These are phyloP conservation scores for Candida easanensis DNA, from an alignment of 805 yeast genomes.

Conservation along the genomic window DNA sequence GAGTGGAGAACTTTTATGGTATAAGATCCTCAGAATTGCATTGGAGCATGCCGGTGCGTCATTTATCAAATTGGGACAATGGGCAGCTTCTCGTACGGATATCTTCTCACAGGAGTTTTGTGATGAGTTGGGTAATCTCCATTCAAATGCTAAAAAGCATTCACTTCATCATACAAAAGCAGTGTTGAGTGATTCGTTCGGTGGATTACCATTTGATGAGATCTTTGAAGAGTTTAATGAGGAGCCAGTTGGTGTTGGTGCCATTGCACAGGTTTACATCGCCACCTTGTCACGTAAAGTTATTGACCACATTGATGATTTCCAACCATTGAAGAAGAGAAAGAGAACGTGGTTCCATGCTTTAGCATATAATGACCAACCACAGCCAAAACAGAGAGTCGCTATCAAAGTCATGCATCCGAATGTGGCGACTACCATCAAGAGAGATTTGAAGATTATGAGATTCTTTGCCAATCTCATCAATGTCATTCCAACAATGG, in stretches of 20 bases:
- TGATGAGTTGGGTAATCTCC: slow-evolving; percentile 69
- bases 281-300: slow-evolving; percentile 58
- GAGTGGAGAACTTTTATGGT: slow-evolving; percentile 73
- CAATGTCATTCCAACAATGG: slow-evolving; percentile 86
- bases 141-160: slow-evolving; percentile 81
- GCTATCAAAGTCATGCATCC: slow-evolving; percentile 96
- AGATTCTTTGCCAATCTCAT: slow-evolving; percentile 68
- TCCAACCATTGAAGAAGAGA: slow-evolving; percentile 21
- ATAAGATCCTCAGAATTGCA: slow-evolving; percentile 53
- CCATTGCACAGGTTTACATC: slow-evolving; percentile 92
- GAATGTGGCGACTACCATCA: slow-evolving; percentile 63
- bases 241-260: slow-evolving; percentile 92
- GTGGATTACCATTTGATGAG: slow-evolving; percentile 53
- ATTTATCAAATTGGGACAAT: slow-evolving; percentile 89
- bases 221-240: slow-evolving; percentile 77
- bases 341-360: slow-evolving; percentile 21
- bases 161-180: slow-evolving; percentile 55
- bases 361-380: slow-evolving; percentile 13
- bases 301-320: slow-evolving; percentile 34
- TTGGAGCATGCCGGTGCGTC: slow-evolving; percentile 92
- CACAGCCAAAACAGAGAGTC: slow-evolving; percentile 52
- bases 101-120: slow-evolving; percentile 81
- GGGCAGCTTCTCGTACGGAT: slow-evolving; percentile 98
- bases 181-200: slow-evolving; percentile 58
- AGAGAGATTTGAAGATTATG: slow-evolving; percentile 85